Base-by-base conservation (phyloP, 2,329 filamentous ascomycete species). In the Neofusicoccum cordaticola region DNA sequence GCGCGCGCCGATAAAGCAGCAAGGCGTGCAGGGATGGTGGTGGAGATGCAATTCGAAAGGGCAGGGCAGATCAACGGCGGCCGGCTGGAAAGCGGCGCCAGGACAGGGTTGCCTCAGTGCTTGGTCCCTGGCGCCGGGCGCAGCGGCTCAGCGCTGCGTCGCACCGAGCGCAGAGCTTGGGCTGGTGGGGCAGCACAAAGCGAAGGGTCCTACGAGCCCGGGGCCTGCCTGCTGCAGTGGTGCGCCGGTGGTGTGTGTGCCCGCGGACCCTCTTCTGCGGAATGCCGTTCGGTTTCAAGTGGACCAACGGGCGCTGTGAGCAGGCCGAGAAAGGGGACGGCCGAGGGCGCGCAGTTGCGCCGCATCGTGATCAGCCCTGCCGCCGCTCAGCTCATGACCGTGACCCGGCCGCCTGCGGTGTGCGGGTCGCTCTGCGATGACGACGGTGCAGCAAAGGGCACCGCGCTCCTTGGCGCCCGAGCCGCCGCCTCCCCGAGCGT, bases 81-180 rank as follows among this genome's bases (percentile, higher is more conserved):
- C 45, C 45, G 45, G 34, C 51, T 53, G 34, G n/a, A 12, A 53
- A 53, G 51, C 51, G 51, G 45, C 35, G 51, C 51, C 51, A 53
- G 51, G 52, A 42, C 52, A 56, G 52, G 52, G 52, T 56, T 41
- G 41, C 37, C 13, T 19, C n/a, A n/a, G 39, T n/a, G 37, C 27
- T n/a, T 58, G 53, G 53, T 58, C 53, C 53, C 53, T 58, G 53
- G 41, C 53, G 53, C 53, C 27, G 53, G 53, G 53, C 53, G 53
- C 53, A 58, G 53, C 53, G 53, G 53, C 53, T 58, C 53, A 58
- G 53, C 53, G 41, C 27, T 44, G 53, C 53, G 53, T 58, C 53
- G 39, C 53, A 58, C 53, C 52, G 52, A 56, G 37, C 13, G 37
- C 52, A 37, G 52, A 35, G 53, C n/a, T 39, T 15, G 37, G 27